Percentiles rank a stretch among this genome's conserved stretches.
Conservation (phyloP, 1,284 basidiomycete species). For the Moniliophthora roreri region DNA sequence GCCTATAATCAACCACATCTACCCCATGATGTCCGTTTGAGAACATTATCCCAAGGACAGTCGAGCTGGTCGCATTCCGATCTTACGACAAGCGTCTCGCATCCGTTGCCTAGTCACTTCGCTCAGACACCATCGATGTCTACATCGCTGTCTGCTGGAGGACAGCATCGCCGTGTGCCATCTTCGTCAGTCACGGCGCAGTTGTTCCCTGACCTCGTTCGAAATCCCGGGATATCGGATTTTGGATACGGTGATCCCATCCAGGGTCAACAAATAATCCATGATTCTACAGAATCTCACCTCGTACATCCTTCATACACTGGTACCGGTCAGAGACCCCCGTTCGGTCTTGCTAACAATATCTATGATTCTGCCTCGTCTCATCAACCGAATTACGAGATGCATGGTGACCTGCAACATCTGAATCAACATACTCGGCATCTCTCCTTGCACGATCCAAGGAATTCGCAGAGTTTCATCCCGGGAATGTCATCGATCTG, state of each 20-base stretch:
- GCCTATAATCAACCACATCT: neutral
- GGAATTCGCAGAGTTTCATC: slow-evolving; percentile 24
- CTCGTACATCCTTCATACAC: neutral
- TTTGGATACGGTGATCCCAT: slow-evolving; percentile 1
- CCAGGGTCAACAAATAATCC: neutral
- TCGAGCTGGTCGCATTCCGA: slow-evolving; percentile 8
- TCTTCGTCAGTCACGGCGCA: slow-evolving; percentile 22
- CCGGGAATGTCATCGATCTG: slow-evolving; percentile 28
- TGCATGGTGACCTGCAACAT: neutral
- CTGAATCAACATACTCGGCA: slow-evolving; percentile 26
- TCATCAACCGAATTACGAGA: neutral
- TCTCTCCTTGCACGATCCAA: slow-evolving; percentile 27
- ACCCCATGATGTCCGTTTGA: neutral
- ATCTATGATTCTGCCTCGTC: slow-evolving; percentile 20
- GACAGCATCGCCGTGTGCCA: slow-evolving; percentile 24
- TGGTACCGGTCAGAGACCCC: slow-evolving; percentile 12
- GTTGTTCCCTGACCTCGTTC: slow-evolving; percentile 6
- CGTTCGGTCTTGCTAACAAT: slow-evolving; percentile 10
- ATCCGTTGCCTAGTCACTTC: slow-evolving; percentile 27
- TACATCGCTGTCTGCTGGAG: slow-evolving; percentile 13
- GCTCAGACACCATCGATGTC: slow-evolving; percentile 25
- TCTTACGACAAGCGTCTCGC: slow-evolving; percentile 24
- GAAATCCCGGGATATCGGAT: slow-evolving; percentile 2
- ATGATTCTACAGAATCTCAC: neutral
- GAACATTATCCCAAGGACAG: neutral